Base-by-base conservation (phyloP, 495 filamentous ascomycete species). In the Penicillium angulare region DNA sequence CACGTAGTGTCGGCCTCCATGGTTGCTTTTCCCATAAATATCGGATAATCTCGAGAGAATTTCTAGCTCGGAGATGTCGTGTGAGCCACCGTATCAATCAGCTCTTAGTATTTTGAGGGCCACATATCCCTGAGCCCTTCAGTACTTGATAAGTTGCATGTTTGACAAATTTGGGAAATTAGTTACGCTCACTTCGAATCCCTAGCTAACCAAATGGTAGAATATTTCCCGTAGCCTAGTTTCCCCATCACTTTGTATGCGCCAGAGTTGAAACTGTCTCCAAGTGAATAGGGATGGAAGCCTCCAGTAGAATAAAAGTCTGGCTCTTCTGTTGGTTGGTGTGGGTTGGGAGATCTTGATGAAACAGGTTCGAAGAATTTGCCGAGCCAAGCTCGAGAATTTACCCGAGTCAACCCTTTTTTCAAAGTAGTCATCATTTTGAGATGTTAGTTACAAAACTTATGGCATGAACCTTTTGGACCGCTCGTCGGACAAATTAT, bases 151-250 rank as follows among this genome's bases (percentile, higher is more conserved):
- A 46, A 50, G 43, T 20, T 39, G n/a, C 24, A 23, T 39, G 36
- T 22, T 24, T 20, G 23, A 45, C 34, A 43, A 24, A 40, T 12
- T 33, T 36, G 21, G 22, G 49, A 12, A 45, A 46, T n/a, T n/a
- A n/a, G n/a, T 50, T 52, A 44, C 20, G 27, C 33, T 26, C 34
- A 73, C 72, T 44, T 57, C 17, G 56, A 42, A 55, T 75, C 69
- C 24, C 38, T 63, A 15, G 67, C 71, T 29, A 95, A 73, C 89
- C 89, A 95, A 32, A 93, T 89, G 5, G 89, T 93, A 8, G 87
- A 91, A 71, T 92, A 92, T 59, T 90, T 86, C 47, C 89, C 89
- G 86, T 88, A 92, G n/a, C 89, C 89, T 20, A 95, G 78, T 75
- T 95, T 95, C 57, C 88, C 82, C 53, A 92, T 81, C 26, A 95